Percentiles rank a stretch among this genome's conserved stretches.
These are phyloP conservation scores for Fusarium denticulatum DNA, from an alignment of 2,329 filamentous ascomycete species.

Conservation along the genomic window DNA sequence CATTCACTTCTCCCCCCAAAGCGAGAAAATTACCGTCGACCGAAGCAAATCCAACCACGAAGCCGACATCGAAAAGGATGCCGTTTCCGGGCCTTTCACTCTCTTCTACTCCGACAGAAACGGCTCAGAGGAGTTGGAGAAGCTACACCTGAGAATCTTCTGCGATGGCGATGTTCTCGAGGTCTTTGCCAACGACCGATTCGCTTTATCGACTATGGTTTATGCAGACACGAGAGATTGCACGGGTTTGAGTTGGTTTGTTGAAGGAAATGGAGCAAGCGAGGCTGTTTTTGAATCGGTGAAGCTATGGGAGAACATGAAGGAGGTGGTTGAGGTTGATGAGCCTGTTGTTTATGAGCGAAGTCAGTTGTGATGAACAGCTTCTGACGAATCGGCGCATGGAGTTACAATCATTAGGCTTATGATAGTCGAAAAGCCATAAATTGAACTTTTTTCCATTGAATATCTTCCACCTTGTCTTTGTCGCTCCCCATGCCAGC, in stretches of 20 bases:
- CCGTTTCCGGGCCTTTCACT: conserved; percentile 55
- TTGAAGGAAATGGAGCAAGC: conserved; percentile 9
- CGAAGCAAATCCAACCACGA: conserved; percentile 47
- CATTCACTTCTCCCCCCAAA: conserved; percentile 50
- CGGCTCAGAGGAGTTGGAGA: conserved; percentile 29
- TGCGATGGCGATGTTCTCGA: conserved; percentile 42
- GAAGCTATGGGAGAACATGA: conserved; percentile 38
- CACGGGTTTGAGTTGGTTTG: conserved; percentile 40
- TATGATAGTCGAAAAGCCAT: neutral
- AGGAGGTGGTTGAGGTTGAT: conserved; percentile 15
- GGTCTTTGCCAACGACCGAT: conserved; percentile 43
- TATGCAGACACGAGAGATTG: conserved; percentile 33
- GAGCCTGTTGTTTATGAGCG: conserved; percentile 21
- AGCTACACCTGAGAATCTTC: conserved; percentile 38
- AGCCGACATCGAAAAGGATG: conserved; percentile 48
- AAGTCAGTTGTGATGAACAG: conserved; percentile 6
- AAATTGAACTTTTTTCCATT: neutral
- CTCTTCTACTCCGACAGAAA: conserved; percentile 48
- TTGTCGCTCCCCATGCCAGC: too few relatives aligned
- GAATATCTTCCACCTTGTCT: neutral
- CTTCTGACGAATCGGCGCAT: rapidly evolving
- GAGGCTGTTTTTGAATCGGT: conserved; percentile 34
- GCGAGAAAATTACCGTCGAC: conserved; percentile 54
- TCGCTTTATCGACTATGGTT: conserved; percentile 42
- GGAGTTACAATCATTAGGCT: neutral